These are phyloP conservation scores for Allantophomopsis lycopodina DNA, from an alignment of 2,329 filamentous ascomycete genomes.

Conservation along the genomic window DNA sequence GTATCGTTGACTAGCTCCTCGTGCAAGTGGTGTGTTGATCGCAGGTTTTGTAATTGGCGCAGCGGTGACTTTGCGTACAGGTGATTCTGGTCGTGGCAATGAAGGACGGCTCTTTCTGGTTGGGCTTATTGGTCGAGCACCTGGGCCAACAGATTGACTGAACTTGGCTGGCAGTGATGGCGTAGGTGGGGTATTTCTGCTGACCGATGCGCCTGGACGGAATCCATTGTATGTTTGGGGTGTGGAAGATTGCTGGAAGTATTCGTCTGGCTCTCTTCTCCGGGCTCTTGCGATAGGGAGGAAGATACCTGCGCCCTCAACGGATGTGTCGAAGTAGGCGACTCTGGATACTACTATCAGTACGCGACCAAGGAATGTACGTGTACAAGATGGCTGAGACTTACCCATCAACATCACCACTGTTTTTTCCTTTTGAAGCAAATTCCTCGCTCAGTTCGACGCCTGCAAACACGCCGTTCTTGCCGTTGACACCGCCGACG, in stretches of 20 bases:
- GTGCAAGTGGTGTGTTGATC: conserved; percentile 40
- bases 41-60: conserved; percentile 45
- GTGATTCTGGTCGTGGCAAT: conserved; percentile 79
- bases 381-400: conserved; percentile 15
- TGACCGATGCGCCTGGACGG: conserved; percentile 32
- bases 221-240: conserved; percentile 49
- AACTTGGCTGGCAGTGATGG: conserved; percentile 57
- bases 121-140: conserved; percentile 51
- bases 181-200: conserved; percentile 48
- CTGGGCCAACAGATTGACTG: conserved; percentile 75
- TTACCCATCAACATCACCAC: conserved; percentile 88
- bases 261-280: conserved; percentile 39
- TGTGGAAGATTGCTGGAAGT: conserved; percentile 34
- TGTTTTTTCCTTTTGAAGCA: conserved; percentile 81
- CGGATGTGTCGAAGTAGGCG: conserved; percentile 69
- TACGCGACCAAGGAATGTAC: conserved; percentile 11
- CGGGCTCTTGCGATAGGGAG: conserved; percentile 72
- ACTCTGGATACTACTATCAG: conserved; percentile 25
- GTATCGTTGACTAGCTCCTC: conserved; percentile 41
- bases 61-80: conserved; percentile 40
- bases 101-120: conserved; percentile 64
- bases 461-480: conserved; percentile 83
- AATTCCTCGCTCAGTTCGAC: conserved; percentile 78
- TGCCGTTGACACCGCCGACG: conserved; percentile 73
- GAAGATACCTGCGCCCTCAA: conserved; percentile 82